Base-by-base conservation (phyloP, 768 basidiomycete species). In the Phallus indusiatus region DNA sequence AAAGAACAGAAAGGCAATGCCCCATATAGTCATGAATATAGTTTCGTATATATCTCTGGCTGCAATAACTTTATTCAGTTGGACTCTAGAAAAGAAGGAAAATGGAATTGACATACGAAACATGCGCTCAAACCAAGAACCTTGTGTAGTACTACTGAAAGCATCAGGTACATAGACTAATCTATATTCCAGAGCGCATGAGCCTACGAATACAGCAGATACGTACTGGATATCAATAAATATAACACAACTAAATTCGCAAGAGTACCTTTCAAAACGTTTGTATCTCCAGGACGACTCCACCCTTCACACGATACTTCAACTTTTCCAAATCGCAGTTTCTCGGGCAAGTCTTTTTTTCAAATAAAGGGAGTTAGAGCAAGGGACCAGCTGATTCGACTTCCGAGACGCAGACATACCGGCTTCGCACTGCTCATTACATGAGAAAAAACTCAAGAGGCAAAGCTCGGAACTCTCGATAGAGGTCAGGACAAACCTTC, bases 271-370 rank as follows among this genome's bases (percentile, higher is more conserved):
- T 91, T 90, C 62, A 95, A 70, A 14, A 97, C 89, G 69, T 85
- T 82, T 1, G 82, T 77, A 72, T 97, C 94, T 0, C 90, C 92
- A 4, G 90, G 81, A 34, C 77, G 74, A 42, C 79, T 82, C 87
- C 88, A 97, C 21, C 94, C 94, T 74, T 97, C 94, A 65, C 94
- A 97, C 17, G 83, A 85, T 0, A 97, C 83, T 64, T 89, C 83
- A 0, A 95, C 85, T 62, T 82, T 80, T 16, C 94, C 94, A 57
- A 97, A 87, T 17, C 93, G 80, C 56, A 95, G 69, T 9, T 83
- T 74, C 53, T 85, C 83, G 9, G 94, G 94, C 6, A 97, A 75
- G 68, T 97, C 94, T 59, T 17, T 34, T n/a, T 37, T 34, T n/a
- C 22, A 7, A 57, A 17, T 6, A 14, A 8, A 18, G 24, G n/a